Base-by-base conservation (phyloP, 2,329 filamentous ascomycete genomes). In the Aspergillus costaricaensis region DNA sequence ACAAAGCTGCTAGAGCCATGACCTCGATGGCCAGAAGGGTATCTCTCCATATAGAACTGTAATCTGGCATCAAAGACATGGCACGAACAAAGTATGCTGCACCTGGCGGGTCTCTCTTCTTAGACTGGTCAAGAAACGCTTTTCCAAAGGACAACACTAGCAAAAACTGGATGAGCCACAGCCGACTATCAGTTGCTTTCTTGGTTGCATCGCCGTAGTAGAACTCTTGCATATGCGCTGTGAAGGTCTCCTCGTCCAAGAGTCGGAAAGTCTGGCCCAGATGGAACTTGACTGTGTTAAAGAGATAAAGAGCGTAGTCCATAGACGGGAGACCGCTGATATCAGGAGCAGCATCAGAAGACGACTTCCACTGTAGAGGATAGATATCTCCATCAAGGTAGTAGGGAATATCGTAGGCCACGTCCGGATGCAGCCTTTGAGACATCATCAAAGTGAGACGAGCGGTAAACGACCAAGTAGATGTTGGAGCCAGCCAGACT, bases 21-120 rank as follows among this genome's bases (percentile, higher is more conserved):
- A 76, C 71, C 50, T 79, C 76, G 38, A 77, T 75, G 2, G 72
- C 75, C 50, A 77, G 39, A 15, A 79, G 52, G 5, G 74, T 75
- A 51, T 78, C 72, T 51, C 75, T 75, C 71, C 76, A 77, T 1
- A 78, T 47, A 1, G 66, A 68, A 1, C 67, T 67, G n/a, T 71
- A 68, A 5, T 77, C 74, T 1, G 77, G 77, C 65, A 79, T 72
- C 0, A 78, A 59, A 2, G 73, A 65, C 73, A 78, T 66, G 23
- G 66, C 62, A 21, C 62, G 62, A 2, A 56, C 32, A 32, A 64
- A 64, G 58, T 58, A 62, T 23, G 56, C 57, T 9, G 62, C 55
- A 2, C 62, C 62, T 19, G 62, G 60, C 6, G 62, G 62, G 44
- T 58, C 61, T 17, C 39, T 51, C 10, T 54, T 54, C 36, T 51